A percentile compares a stretch with the other conserved stretches of the same genome.
These are phyloP conservation scores for Cucumis cinereus DNA, from an alignment of 306 rosid species.

Conservation along the genomic window DNA sequence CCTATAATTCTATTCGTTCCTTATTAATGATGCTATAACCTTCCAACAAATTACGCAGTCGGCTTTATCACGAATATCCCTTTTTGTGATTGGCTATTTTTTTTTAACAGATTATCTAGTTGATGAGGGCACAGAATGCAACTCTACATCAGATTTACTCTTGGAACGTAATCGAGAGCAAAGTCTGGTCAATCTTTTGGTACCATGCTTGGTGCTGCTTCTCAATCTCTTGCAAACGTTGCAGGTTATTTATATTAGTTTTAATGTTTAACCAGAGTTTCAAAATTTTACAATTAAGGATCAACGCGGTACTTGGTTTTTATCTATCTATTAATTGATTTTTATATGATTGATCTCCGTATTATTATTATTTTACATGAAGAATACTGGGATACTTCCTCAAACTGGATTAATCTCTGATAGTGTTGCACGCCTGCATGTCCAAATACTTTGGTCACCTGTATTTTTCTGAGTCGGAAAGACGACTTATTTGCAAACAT, in stretches of 20 bases:
- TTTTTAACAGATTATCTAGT: conserved; percentile 80
- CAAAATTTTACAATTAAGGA: not conserved
- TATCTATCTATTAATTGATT: too few species aligned
- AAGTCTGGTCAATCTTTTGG: conserved; percentile 78
- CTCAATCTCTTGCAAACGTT: conserved; percentile 66
- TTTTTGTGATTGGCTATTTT: conserved; percentile 4
- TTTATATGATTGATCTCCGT: not conserved
- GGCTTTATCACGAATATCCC: not conserved
- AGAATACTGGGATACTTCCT: not conserved
- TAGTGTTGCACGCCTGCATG: not conserved
- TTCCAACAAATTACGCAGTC: not conserved
- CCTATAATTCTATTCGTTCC: not conserved
- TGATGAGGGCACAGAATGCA: conserved; percentile 97
- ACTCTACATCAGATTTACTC: conserved; percentile 78
- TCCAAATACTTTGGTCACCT: not conserved
- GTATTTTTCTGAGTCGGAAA: not conserved
- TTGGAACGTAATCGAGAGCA: conserved; percentile 85
- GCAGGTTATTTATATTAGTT: conserved; percentile 41
- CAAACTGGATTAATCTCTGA: not conserved
- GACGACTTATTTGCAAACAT: not conserved
- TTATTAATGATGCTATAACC: not conserved
- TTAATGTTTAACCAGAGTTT: not conserved
- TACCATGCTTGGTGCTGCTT: conserved; percentile 68
- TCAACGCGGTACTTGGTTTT: not conserved
- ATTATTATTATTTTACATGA: not conserved